Percentiles rank a stretch among this genome's conserved stretches.
These are phyloP conservation scores for Centaurea solstitialis DNA, from an alignment of 129 eudicot genomes.

Conservation along the genomic window DNA sequence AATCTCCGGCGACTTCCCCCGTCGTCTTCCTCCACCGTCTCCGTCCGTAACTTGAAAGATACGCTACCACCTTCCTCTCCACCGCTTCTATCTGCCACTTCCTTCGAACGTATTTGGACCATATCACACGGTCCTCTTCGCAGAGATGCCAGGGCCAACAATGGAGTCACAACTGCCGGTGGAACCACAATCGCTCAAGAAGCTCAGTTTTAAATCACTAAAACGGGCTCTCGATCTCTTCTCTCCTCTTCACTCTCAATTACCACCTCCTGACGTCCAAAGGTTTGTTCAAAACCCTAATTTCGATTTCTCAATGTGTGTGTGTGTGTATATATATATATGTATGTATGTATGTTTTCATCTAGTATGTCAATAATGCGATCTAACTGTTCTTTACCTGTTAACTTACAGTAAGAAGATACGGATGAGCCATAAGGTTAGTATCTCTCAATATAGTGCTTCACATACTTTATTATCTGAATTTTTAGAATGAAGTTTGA, in stretches of 20 bases:
- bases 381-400: conserved; percentile 1
- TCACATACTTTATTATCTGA: background rate
- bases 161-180: conserved; percentile 70
- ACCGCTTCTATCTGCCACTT: background rate
- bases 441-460: conserved; percentile 4
- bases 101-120: background rate
- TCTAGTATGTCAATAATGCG: background rate
- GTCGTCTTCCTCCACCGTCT: no score
- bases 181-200: conserved; percentile 92
- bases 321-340: no score
- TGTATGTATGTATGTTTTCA: no score
- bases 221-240: conserved; percentile 92
- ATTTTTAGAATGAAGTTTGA: background rate
- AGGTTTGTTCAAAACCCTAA: conserved; percentile 52
- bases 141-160: conserved; percentile 34
- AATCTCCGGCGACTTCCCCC: no score
- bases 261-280: conserved; percentile 75
- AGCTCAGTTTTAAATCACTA: conserved; percentile 72
- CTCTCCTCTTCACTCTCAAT: conserved; percentile 70
- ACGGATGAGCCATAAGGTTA: conserved; percentile 81
- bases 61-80: background rate
- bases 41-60: no score
- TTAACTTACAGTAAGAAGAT: conserved; percentile 83
- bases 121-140: background rate
- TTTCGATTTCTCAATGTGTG: background rate